These are phyloP conservation scores for Heterobasidion occidentale DNA, from an alignment of 1,284 basidiomycete genomes.

Conservation along the genomic window DNA sequence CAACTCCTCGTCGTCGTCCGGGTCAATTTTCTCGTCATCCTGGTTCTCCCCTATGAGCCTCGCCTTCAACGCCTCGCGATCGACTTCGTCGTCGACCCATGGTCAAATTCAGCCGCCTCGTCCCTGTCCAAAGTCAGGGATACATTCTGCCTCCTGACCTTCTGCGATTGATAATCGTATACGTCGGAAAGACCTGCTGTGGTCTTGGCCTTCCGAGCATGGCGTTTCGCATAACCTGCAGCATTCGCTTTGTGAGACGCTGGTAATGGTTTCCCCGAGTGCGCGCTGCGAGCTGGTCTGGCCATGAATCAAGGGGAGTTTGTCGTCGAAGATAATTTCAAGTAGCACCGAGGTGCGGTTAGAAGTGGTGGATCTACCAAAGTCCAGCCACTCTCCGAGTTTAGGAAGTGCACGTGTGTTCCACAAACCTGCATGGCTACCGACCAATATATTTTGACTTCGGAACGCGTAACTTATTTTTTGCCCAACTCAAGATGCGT, in stretches of 20 bases:
- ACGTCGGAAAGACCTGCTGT: constrained; percentile 34
- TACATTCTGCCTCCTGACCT: constrained; percentile 47
- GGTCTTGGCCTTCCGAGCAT: constrained; percentile 33
- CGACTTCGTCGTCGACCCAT: constrained; percentile 24
- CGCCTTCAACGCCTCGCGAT: constrained; percentile 30
- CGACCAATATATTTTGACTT: too few relatives aligned
- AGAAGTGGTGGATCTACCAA: too few relatives aligned
- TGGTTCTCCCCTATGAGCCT: constrained; percentile 51
- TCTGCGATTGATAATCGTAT: constrained; percentile 55
- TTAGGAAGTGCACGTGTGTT: too few relatives aligned
- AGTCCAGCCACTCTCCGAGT: background rate
- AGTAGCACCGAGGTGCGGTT: background rate
- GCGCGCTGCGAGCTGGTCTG: background rate
- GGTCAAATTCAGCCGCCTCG: constrained; percentile 35
- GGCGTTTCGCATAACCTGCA: constrained; percentile 46
- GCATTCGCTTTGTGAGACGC: constrained; percentile 26
- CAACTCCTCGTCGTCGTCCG: constrained; percentile 72
- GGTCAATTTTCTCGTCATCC: constrained; percentile 47
- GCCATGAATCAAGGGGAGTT: constrained; percentile 5
- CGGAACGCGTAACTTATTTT: too few relatives aligned
- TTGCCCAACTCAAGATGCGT: background rate
- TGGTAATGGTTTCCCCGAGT: constrained; percentile 1
- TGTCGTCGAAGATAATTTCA: background rate
- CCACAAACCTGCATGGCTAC: too few relatives aligned
- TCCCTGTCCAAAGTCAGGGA: constrained; percentile 48